These are phyloP conservation scores for Cytospora paraplurivora DNA, from an alignment of 2,329 filamentous ascomycete species.

Conservation along the genomic window DNA sequence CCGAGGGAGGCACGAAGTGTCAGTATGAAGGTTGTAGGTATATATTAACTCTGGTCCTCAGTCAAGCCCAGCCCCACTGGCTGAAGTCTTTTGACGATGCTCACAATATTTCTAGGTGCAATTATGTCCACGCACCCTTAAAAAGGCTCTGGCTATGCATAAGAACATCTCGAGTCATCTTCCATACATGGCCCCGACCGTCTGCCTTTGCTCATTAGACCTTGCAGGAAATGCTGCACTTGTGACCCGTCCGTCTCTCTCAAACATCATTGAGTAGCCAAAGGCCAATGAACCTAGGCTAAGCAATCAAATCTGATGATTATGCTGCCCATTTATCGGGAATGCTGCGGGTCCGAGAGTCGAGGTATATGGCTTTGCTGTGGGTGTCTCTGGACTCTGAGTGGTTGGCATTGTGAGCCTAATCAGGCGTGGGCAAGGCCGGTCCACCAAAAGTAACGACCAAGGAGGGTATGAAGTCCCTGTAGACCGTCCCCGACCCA, in stretches of 20 bases:
- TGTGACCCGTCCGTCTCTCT: background rate
- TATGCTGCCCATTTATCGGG: background rate
- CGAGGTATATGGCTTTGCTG: background rate
- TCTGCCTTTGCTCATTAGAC: background rate
- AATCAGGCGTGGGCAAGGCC: background rate
- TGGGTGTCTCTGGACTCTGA: background rate
- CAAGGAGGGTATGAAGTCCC: background rate
- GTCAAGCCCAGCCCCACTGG: constrained; percentile 11
- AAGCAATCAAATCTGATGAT: constrained; percentile 9
- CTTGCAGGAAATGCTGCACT: background rate
- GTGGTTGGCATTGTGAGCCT: background rate
- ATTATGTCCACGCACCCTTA: constrained; percentile 1
- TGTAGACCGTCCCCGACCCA: background rate
- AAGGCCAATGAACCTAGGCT: constrained; percentile 18
- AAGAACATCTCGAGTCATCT: constrained; percentile 14
- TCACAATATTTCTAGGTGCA: constrained; percentile 17
- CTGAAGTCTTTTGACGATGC: constrained; percentile 1
- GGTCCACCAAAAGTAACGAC: background rate
- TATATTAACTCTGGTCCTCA: constrained; percentile 25
- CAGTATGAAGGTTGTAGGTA: constrained; percentile 15
- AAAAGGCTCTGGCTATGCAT: constrained; percentile 18
- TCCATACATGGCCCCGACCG: constrained; percentile 1
- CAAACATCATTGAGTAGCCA: constrained; percentile 5
- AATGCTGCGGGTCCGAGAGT: background rate
- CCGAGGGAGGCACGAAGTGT: background rate